phyloP scores from a whole-genome alignment of 1,284 basidiomycete species.

The Sporisorium graminicola region DNA sequence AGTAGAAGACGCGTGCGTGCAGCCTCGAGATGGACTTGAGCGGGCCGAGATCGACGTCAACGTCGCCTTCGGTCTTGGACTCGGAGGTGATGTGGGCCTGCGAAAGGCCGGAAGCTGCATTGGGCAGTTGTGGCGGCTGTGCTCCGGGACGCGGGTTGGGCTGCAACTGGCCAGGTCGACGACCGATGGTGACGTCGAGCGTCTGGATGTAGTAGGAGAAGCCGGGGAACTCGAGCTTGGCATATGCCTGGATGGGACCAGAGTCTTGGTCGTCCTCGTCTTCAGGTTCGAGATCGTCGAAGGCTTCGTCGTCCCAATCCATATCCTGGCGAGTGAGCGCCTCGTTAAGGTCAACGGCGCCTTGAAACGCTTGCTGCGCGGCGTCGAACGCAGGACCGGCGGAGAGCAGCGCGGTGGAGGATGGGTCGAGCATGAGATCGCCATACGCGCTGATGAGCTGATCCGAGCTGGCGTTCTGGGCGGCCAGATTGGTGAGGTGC shows the following conservation, averaged over 20 bases:
- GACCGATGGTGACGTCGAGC: slow-evolving; percentile 78
- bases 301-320: slow-evolving; percentile 47
- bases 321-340: slow-evolving; percentile 42
- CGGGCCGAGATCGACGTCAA: slow-evolving; percentile 94
- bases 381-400: slow-evolving; percentile 12
- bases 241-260: slow-evolving; percentile 83
- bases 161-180: slow-evolving; percentile 71
- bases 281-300: slow-evolving; percentile 40
- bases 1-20: slow-evolving; percentile 88
- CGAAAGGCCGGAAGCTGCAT: slow-evolving; percentile 43
- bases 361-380: slow-evolving; percentile 24
- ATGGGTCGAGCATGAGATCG: slow-evolving; percentile 26
- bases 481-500: slow-evolving; percentile 39
- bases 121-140: slow-evolving; percentile 44
- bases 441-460: slow-evolving; percentile 31
- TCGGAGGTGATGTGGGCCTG: slow-evolving; percentile 56
- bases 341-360: slow-evolving; percentile 51
- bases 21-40: slow-evolving; percentile 96
- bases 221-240: slow-evolving; percentile 89
- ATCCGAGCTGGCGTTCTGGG: slow-evolving; percentile 26
- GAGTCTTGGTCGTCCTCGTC: slow-evolving; percentile 50
- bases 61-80: slow-evolving; percentile 56
- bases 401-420: slow-evolving; percentile 3
- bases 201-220: slow-evolving; percentile 89
- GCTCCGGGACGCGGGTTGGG: slow-evolving; percentile 32